phyloP scores from a whole-genome alignment of 2,329 filamentous ascomycete genomes.

The Colletotrichum sp. region DNA sequence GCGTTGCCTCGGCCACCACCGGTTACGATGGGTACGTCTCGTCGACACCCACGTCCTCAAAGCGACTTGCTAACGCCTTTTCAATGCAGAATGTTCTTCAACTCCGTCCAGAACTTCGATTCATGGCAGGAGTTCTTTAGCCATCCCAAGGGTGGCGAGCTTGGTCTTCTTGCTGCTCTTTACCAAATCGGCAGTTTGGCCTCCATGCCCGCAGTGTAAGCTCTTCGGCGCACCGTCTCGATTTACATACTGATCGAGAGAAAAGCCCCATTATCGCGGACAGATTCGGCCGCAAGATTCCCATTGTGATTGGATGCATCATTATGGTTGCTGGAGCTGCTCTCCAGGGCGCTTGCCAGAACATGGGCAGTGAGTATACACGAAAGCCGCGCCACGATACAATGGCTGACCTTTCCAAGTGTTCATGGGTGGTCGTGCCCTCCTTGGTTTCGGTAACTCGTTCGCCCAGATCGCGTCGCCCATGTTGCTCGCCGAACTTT shows the following conservation, averaged over 20 bases:
- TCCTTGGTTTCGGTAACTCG: constrained; percentile 63
- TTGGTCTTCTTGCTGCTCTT: constrained; percentile 61
- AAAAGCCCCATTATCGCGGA: constrained; percentile 57
- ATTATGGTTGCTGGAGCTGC: constrained; percentile 62
- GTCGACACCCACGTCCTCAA: neutral
- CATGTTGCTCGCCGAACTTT: constrained; percentile 57
- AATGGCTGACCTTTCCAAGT: neutral
- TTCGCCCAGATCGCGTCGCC: constrained; percentile 58
- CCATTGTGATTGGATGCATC: constrained; percentile 57
- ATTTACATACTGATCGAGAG: neutral
- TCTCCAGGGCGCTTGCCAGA: constrained; percentile 57
- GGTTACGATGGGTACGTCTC: constrained; percentile 57
- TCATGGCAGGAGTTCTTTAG: constrained; percentile 54
- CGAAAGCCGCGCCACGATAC: neutral
- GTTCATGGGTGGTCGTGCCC: constrained; percentile 58
- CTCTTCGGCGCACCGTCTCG: neutral
- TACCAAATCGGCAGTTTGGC: constrained; percentile 65
- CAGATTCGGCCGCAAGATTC: constrained; percentile 55
- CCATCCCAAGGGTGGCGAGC: constrained; percentile 44
- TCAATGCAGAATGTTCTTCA: constrained; percentile 45
- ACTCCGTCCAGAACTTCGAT: constrained; percentile 47
- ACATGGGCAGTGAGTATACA: constrained; percentile 35
- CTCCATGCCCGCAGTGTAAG: constrained; percentile 61
- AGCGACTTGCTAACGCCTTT: neutral
- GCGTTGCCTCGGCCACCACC: constrained; percentile 60